These are phyloP conservation scores for Guillardia theta DNA, from an alignment of 78 protist species.

Conservation along the genomic window DNA sequence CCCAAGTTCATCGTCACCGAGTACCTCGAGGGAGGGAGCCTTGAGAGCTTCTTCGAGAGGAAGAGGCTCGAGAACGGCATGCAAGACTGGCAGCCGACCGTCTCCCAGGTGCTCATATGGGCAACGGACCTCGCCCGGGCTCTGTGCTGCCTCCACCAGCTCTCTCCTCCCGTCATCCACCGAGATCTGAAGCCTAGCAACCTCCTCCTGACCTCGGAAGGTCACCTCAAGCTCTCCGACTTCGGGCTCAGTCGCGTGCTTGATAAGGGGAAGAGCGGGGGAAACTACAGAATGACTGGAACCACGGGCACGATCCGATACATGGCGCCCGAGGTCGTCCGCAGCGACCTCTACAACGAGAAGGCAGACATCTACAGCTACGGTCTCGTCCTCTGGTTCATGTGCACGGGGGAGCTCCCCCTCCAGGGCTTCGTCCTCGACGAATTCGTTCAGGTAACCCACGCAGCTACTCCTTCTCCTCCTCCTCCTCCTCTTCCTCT, in stretches of 20 bases:
- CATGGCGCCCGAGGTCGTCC: conserved; percentile 20
- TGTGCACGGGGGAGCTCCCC: neutral
- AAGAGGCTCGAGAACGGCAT: neutral
- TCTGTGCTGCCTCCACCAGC: conserved; percentile 11
- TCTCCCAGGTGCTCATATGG: neutral
- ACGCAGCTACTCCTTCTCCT: neutral
- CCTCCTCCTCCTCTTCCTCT: neutral
- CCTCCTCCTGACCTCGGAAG: neutral
- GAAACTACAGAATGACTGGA: conserved; percentile 10
- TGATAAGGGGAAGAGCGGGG: neutral
- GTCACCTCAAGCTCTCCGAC: neutral
- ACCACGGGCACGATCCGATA: neutral
- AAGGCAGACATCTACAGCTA: neutral
- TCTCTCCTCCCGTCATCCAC: neutral
- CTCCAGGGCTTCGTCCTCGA: too few species aligned
- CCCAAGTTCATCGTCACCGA: neutral
- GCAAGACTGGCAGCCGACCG: neutral
- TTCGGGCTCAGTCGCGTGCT: neutral
- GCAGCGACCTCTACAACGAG: too few species aligned
- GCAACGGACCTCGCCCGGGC: neutral
- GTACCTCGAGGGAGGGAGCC: neutral
- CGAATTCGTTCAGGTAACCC: too few species aligned
- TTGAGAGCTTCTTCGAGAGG: neutral
- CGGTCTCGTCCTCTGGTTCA: conserved; percentile 17
- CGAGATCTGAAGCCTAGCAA: neutral